phyloP scores from a whole-genome alignment of 768 basidiomycete genomes.

The Russula dissimulans region DNA sequence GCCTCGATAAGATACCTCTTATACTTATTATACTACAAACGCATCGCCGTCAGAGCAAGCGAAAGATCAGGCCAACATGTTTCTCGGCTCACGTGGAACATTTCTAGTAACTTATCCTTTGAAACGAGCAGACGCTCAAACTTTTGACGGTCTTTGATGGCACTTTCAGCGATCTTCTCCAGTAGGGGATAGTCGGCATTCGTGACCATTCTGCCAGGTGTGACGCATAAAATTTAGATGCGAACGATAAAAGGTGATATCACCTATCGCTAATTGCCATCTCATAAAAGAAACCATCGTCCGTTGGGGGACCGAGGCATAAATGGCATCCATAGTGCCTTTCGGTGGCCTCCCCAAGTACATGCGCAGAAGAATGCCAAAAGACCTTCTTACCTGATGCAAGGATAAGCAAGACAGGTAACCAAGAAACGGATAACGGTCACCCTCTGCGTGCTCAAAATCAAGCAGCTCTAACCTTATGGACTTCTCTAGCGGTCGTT shows the following conservation, averaged over 20 bases:
- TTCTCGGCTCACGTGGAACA: constrained; percentile 64
- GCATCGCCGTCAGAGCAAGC: neutral
- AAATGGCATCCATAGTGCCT: constrained; percentile 95
- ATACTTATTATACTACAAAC: constrained; percentile 89
- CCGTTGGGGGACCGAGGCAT: constrained; percentile 93
- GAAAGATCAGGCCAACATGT: neutral
- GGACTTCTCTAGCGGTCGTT: constrained; percentile 83
- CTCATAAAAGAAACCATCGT: constrained; percentile 99
- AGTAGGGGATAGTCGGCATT: constrained; percentile 79
- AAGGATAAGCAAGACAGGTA: neutral
- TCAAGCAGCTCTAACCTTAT: constrained; percentile 78
- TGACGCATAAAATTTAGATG: neutral
- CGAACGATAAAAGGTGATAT: neutral
- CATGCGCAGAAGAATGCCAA: constrained; percentile 99
- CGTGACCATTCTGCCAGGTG: constrained; percentile 51
- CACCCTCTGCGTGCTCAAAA: constrained; percentile 88
- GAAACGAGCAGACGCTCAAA: constrained; percentile 91
- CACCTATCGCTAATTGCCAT: constrained; percentile 85
- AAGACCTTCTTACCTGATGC: constrained; percentile 90
- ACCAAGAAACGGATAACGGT: constrained; percentile 1
- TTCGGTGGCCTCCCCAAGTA: constrained; percentile 93
- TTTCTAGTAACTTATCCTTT: constrained; percentile 91
- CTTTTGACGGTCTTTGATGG: constrained; percentile 93
- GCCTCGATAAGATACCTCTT: constrained; percentile 92
- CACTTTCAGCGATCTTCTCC: constrained; percentile 80